A percentile compares a stretch with the other conserved stretches of the same genome.
Evolutionary conservation across 495 filamentous ascomycete species (phyloP).

Genomic region (Neurospora discreta): DNA sequence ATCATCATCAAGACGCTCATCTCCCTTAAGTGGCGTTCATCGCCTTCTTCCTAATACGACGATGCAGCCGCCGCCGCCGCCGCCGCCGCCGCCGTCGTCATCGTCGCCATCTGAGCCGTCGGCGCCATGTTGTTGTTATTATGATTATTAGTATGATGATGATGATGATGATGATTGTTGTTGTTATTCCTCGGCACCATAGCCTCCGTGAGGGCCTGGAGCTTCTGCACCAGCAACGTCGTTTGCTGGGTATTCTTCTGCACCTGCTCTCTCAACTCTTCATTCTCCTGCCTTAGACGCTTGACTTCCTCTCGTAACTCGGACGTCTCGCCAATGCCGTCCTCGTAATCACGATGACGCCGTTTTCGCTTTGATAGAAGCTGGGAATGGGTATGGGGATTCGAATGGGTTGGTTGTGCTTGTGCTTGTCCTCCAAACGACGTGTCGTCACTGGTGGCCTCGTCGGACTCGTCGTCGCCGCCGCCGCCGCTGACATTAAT

Average conservation of each 20-base stretch:
- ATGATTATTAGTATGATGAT: too few species aligned
- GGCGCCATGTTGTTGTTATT: not conserved
- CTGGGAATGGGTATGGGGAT: not conserved
- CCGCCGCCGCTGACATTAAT: not conserved
- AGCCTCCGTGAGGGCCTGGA: constrained; percentile 13
- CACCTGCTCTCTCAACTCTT: constrained; percentile 24
- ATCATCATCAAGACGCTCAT: too few species aligned
- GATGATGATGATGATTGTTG: too few species aligned
- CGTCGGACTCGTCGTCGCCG: constrained; percentile 19
- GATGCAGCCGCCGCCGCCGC: not conserved
- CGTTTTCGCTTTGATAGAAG: not conserved
- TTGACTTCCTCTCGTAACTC: constrained; percentile 31
- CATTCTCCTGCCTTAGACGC: constrained; percentile 26
- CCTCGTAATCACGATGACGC: not conserved
- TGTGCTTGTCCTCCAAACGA: constrained; percentile 18
- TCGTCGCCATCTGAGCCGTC: not conserved
- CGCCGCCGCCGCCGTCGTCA: not conserved
- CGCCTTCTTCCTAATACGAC: not conserved
- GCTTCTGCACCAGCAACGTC: constrained; percentile 17
- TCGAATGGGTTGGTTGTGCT: constrained; percentile 14
- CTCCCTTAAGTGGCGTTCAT: too few species aligned
- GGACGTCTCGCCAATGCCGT: constrained; percentile 5
- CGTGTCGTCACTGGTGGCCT: constrained; percentile 20
- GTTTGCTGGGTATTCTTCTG: constrained; percentile 20
- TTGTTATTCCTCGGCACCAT: not conserved